Evolutionary conservation across 331 rosid species (phyloP).

Genomic region (Rhamnella rubrinervis): DNA sequence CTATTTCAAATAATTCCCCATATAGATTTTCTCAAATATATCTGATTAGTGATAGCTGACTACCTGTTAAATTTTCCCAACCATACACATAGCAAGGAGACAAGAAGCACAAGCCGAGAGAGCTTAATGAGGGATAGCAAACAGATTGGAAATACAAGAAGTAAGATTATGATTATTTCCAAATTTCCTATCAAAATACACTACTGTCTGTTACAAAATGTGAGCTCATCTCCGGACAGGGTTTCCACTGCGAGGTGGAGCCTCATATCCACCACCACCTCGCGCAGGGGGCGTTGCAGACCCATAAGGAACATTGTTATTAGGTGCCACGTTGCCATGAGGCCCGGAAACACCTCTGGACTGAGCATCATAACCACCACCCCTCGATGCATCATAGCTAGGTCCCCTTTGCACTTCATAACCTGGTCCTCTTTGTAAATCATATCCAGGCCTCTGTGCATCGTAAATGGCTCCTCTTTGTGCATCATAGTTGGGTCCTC

Average conservation of each 20-base stretch:
- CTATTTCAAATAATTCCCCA: too few species aligned
- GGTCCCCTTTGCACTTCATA: conserved; percentile 46
- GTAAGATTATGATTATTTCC: too few species aligned
- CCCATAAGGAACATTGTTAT: conserved; percentile 56
- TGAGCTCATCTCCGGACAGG: conserved; percentile 4
- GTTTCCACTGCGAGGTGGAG: conserved; percentile 63
- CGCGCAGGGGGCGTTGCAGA: conserved; percentile 63
- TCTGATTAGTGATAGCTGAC: too few species aligned
- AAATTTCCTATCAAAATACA: neutral
- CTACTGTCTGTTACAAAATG: neutral
- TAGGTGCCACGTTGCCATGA: conserved; percentile 45
- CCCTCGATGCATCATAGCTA: conserved; percentile 50
- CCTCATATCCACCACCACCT: conserved; percentile 58
- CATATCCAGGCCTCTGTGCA: conserved; percentile 50
- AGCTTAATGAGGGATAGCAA: too few species aligned
- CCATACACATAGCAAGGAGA: neutral
- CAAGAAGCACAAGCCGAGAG: too few species aligned
- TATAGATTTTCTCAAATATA: too few species aligned
- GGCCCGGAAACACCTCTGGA: conserved; percentile 60
- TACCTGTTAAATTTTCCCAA: neutral
- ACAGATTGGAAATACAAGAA: neutral
- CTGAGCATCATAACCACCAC: conserved; percentile 62
- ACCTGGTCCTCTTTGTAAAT: conserved; percentile 36
- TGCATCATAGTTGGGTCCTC: conserved; percentile 54
- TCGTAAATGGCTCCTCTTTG: conserved; percentile 53